Base-by-base conservation (phyloP, 176 grass and related monocot genomes). In the Oryza nivara region DNA sequence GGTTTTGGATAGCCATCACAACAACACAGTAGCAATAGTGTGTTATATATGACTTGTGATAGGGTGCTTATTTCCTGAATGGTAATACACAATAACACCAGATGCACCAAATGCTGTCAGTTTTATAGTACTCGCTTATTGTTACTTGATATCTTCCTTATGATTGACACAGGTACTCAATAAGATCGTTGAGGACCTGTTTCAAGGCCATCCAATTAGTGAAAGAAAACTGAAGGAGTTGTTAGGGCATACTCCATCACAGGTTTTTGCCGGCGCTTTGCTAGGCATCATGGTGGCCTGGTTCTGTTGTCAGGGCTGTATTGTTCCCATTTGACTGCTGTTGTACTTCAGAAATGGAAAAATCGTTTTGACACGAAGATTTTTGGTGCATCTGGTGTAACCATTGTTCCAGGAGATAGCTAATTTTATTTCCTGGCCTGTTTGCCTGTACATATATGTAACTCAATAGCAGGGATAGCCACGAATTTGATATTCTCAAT, bases 191-290 rank as follows among this genome's bases (percentile, higher is more conserved):
- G 93, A 94, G 89, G 96, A 94, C 89, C 83, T 99, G 52, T 99
- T 99, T 90, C 84, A 96, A 90, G 96, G 93, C 80, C 93, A 99
- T 87, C 96, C 96, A 0, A 96, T 96, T 63, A 95, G 96, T 14
- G 86, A 99, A 92, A 95, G 91, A 81, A 99, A 99, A 64, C 87
- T 99, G 10, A 99, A 99, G 86, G 93, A 99, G 70, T 75, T 99
- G 70, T 77, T 96, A 85, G 96, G 93, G 1, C 96, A 96, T 72
- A 99, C 96, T 56, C 93, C 96, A 7, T 99, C 91, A 58, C 96
- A 99, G 79, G 96, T 99, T 47, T 85, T 99, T 73, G 96, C 96
- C 0, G 96, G 96, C 9, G 96, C 96, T 64, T 51, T 94, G 74
- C 79, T 99, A 9, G 96, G 93, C 54, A 88, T 92, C 74, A 26